These are phyloP conservation scores for Neurospora tetrasperma DNA, from an alignment of 495 filamentous ascomycete genomes.

Conservation along the genomic window DNA sequence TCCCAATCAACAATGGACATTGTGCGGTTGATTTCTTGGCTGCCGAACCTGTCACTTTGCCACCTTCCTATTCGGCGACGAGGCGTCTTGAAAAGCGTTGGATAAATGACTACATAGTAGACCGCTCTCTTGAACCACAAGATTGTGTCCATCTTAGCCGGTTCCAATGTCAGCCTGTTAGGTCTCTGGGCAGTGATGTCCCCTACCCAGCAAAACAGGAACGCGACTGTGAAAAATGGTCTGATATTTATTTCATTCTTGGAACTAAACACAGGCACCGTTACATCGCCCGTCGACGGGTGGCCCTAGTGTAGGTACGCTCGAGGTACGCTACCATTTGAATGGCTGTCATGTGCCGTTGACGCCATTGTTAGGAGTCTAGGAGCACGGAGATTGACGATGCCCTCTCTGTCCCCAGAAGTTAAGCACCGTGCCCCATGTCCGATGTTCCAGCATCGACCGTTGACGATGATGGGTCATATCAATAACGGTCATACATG, in stretches of 20 bases:
- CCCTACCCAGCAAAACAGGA: neutral
- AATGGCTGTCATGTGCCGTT: slow-evolving; percentile 1
- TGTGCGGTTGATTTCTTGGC: neutral
- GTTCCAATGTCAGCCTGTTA: neutral
- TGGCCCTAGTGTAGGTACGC: neutral
- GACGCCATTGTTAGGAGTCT: neutral
- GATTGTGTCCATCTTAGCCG: neutral
- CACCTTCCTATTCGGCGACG: neutral
- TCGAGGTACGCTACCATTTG: neutral
- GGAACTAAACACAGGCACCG: neutral
- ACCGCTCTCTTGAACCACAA: neutral
- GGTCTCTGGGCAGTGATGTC: neutral
- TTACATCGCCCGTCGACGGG: neutral
- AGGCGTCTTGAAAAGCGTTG: neutral
- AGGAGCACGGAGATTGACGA: neutral
- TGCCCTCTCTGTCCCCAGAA: neutral
- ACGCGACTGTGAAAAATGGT: neutral
- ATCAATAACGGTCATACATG: neutral
- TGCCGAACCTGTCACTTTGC: neutral
- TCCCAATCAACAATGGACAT: neutral
- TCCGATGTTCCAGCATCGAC: neutral
- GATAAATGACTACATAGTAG: neutral
- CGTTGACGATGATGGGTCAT: neutral
- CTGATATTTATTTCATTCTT: neutral
- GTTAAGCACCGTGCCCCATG: neutral